Base-by-base conservation (phyloP, 2,329 filamentous ascomycete genomes). In the Dichotomopilus funicola region DNA sequence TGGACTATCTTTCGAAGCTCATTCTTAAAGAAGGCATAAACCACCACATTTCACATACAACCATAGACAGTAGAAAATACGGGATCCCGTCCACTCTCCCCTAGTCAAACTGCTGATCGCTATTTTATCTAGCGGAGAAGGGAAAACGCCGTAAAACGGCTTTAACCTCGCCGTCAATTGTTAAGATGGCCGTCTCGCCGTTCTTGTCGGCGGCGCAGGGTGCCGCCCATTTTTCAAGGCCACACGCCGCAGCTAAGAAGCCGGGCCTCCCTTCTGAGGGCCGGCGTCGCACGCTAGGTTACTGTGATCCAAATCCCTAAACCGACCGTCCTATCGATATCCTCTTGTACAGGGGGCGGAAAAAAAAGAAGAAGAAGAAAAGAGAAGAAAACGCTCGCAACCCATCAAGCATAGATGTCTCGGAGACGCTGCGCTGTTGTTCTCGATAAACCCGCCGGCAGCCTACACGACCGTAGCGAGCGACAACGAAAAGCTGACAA, bases 401-500 rank as follows among this genome's bases (percentile, higher is more conserved):
- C 13, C 5, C n/a, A 8, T 48, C 33, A 44, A n/a, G n/a, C n/a
- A n/a, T n/a, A 51, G 10, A 52, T 52, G 35, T 33, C 35, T 46
- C 6, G 19, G 3, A 38, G 42, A 11, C 42, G 19, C 19, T 6
- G 49, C 27, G 19, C 34, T 40, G 6, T 52, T 46, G 19, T 52
- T 34, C 34, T 52, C 42, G 10, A 46, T 46, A 38, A 46, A 43
- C 49, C 49, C 3, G 19, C 6, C 9, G 5, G 4, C 7, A 36
- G 34, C 19, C 10, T 52, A 34, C 5, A 8, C 35, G 11, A 52
- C 34, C 35, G 35, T 33, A 46, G 8, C 35, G 35, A 52, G 42
- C 42, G 42, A 46, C 35, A 52, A 38, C 50, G 43, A 46, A 46
- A 38, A 52, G 50, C 50, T 41, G 50, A 52, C 7, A 31, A 52